Evolutionary conservation across 2,329 filamentous ascomycete genomes (phyloP).

Genomic region (Hymenotorrendiella dingleyae): DNA sequence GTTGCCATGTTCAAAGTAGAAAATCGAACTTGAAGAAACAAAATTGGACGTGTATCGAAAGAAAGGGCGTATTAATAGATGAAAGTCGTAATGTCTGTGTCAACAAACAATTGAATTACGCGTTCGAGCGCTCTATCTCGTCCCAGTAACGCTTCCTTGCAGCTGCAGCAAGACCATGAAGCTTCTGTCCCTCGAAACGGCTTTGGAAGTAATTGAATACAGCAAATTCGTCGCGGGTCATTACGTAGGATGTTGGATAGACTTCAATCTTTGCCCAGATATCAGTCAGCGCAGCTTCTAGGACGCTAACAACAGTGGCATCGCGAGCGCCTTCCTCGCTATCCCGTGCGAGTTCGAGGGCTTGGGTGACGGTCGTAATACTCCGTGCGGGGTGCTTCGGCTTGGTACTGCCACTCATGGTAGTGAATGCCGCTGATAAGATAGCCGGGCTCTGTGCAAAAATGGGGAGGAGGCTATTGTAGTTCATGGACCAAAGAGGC

Average conservation of each 20-base stretch:
- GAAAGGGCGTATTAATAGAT: background rate
- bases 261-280: slow-evolving; percentile 64
- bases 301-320: slow-evolving; percentile 53
- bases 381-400: slow-evolving; percentile 8
- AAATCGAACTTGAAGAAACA: background rate
- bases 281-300: slow-evolving; percentile 56
- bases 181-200: slow-evolving; percentile 56
- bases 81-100: background rate
- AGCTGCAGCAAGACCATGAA: slow-evolving; percentile 40
- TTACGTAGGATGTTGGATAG: slow-evolving; percentile 63
- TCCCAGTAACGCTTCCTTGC: slow-evolving; percentile 51
- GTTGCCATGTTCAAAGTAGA: background rate
- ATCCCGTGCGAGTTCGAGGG: slow-evolving; percentile 71
- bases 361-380: slow-evolving; percentile 47
- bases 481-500: slow-evolving; percentile 18
- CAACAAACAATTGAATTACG: background rate
- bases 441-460: slow-evolving; percentile 12
- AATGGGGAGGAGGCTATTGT: slow-evolving; percentile 8
- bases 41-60: background rate
- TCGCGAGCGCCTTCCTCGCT: slow-evolving; percentile 61
- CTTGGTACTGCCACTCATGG: slow-evolving; percentile 18
- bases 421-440: slow-evolving; percentile 14
- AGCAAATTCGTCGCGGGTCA: slow-evolving; percentile 72
- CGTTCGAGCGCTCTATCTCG: slow-evolving; percentile 26
- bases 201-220: slow-evolving; percentile 80